Evolutionary conservation across 139 green algal species (phyloP), one percentile per base, ranked within the genome.

Genomic region (Auxenochlorella pyrenoidosa): DNA sequence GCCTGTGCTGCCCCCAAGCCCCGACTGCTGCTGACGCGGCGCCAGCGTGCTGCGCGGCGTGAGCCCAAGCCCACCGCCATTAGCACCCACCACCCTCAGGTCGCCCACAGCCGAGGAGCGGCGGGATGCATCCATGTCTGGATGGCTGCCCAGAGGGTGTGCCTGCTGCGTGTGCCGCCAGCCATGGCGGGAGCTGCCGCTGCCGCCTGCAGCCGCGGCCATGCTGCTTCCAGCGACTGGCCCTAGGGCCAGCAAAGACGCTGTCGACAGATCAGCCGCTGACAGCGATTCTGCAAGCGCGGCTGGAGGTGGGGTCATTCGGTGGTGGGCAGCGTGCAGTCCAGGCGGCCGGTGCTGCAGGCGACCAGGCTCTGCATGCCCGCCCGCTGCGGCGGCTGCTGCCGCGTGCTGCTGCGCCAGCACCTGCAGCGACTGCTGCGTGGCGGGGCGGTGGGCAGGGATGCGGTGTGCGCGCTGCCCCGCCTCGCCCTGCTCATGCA

Each of bases 21-120:
- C 30, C 51, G 44, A 34, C 77, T 83, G 77, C 28, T 85, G 81
- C 81, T 86, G 81, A 30, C 65, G 81, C 18, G 51, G 47, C 15
- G 47, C 77, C 51, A 70, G n/a, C 8, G 77, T 44, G n/a, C 77
- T 51, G 47, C 77, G n/a, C 16, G 79, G 79, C 0, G 63, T 86
- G 12, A 77, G n/a, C 4, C 43, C 81, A 32, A 76, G 40, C 65
- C 43, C 81, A 22, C 19, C 28, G n/a, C 65, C 60, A 28, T 28
- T 47, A 0, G 36, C 38, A 28, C 75, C 41, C 26, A 58, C 43
- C 41, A 58, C 41, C 12, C 41, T 36, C 32, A 86, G 19, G 5
- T 79, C 43, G 0, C n/a, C 43, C 43, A 63, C 36, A 10, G 43
- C 81, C 5, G 41, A 44, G 34, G 58, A 30, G 4, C 59, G 38